A percentile compares a stretch with the other conserved stretches of the same genome.
Evolutionary conservation across 1,284 basidiomycete species (phyloP).

Genomic region (Xanthoconium separans): DNA sequence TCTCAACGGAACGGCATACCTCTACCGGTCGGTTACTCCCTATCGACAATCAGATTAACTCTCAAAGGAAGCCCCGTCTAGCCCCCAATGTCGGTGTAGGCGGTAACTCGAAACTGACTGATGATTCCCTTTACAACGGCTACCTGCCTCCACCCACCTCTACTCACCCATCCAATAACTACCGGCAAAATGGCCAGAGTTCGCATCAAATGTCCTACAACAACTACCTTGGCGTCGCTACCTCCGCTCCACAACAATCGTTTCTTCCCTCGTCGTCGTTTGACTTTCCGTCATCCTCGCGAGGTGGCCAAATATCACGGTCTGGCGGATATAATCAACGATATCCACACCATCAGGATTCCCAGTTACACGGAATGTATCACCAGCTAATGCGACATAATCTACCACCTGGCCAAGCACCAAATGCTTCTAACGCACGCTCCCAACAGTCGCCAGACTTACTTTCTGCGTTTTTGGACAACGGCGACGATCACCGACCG

Average conservation of each 20-base stretch:
- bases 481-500: slow-evolving; percentile 27
- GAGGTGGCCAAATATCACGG: slow-evolving; percentile 22
- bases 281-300: slow-evolving; percentile 32
- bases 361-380: slow-evolving; percentile 35
- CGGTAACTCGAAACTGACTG: slow-evolving; percentile 27
- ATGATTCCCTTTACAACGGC: slow-evolving; percentile 32
- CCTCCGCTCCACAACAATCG: slow-evolving; percentile 22
- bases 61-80: slow-evolving; percentile 34
- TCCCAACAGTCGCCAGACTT: slow-evolving; percentile 27
- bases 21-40: slow-evolving; percentile 33
- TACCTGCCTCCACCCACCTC: slow-evolving; percentile 33
- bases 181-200: slow-evolving; percentile 29
- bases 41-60: slow-evolving; percentile 21
- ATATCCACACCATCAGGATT: slow-evolving; percentile 31
- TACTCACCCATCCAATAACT: slow-evolving; percentile 26
- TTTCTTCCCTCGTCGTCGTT: slow-evolving; percentile 28
- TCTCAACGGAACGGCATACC: slow-evolving; percentile 34
- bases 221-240: slow-evolving; percentile 21
- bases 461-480: slow-evolving; percentile 32
- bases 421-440: slow-evolving; percentile 19
- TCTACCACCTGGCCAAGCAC: slow-evolving; percentile 19
- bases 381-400: slow-evolving; percentile 34
- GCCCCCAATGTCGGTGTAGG: slow-evolving; percentile 22
- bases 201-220: slow-evolving; percentile 31
- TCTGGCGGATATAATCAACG: slow-evolving; percentile 26